These are phyloP conservation scores for Phialemonium atrogriseum DNA, from an alignment of 2,329 filamentous ascomycete species.

Conservation along the genomic window DNA sequence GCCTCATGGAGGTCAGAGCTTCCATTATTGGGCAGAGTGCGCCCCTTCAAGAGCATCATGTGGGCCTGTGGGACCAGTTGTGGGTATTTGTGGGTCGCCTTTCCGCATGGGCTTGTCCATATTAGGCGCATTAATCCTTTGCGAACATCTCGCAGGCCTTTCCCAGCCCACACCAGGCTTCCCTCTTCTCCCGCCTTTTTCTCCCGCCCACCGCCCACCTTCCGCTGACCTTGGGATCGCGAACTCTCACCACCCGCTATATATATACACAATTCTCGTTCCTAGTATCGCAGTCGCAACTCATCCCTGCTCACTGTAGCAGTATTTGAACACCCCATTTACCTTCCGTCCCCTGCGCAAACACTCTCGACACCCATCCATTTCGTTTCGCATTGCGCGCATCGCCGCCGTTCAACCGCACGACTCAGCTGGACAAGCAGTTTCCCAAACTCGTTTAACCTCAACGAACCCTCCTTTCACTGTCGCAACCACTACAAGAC, in stretches of 20 bases:
- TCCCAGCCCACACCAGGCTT: conserved; percentile 8
- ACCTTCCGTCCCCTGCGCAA: no score
- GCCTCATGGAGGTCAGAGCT: not conserved
- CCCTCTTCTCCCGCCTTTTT: conserved; percentile 10
- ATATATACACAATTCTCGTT: conserved; percentile 2
- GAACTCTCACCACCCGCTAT: conserved; percentile 1
- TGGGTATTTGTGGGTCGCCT: not conserved
- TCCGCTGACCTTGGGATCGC: not conserved
- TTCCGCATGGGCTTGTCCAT: conserved; percentile 14
- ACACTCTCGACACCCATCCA: no score
- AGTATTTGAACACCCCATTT: no score
- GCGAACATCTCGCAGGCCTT: conserved; percentile 3
- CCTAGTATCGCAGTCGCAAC: conserved; percentile 4
- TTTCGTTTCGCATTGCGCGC: no score
- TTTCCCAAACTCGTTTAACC: no score
- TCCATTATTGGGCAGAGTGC: not conserved
- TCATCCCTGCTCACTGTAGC: no score
- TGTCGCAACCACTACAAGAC: no score
- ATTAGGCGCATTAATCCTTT: conserved; percentile 20
- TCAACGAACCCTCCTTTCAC: no score
- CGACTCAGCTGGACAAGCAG: no score
- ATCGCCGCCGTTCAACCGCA: no score
- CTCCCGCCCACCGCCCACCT: conserved; percentile 2
- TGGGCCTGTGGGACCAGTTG: conserved; percentile 13
- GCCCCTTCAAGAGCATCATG: conserved; percentile 8